A percentile compares a stretch with the other conserved stretches of the same genome.
phyloP scores from a whole-genome alignment of 345 rosid genomes.

The Linum usitatissimum region DNA sequence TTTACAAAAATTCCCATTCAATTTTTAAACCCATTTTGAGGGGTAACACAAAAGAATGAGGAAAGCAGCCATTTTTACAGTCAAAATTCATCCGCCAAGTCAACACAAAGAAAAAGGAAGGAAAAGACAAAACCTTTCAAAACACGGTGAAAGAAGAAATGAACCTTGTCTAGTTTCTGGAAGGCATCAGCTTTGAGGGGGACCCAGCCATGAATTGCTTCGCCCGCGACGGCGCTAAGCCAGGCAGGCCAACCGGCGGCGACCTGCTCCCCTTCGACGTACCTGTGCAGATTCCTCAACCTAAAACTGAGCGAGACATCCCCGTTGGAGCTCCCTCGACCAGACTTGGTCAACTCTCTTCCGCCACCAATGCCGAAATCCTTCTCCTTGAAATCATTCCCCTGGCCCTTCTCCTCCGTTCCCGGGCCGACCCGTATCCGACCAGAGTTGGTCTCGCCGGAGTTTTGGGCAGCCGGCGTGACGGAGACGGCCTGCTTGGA shows the following conservation, averaged over 20 bases:
- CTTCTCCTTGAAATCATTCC: not conserved
- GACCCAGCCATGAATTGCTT: slow-evolving; percentile 4
- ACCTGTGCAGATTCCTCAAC: not conserved
- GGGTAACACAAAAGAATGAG: too few relatives aligned
- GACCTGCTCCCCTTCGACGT: not conserved
- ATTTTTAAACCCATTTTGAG: not conserved
- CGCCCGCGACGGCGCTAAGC: slow-evolving; percentile 2
- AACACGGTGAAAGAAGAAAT: not conserved
- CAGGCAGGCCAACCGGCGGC: slow-evolving; percentile 6
- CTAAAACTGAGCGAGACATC: not conserved
- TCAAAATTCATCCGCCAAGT: too few relatives aligned
- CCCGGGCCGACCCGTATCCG: not conserved
- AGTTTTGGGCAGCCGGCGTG: not conserved
- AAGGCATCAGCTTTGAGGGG: not conserved
- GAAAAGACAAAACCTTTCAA: too few relatives aligned
- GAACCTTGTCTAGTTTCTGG: slow-evolving; percentile 2
- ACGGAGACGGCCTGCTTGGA: slow-evolving; percentile 1
- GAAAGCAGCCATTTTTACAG: too few relatives aligned
- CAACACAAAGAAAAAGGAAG: too few relatives aligned
- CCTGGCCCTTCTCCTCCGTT: not conserved
- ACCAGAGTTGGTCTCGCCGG: not conserved
- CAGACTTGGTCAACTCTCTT: not conserved
- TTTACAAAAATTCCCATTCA: not conserved
- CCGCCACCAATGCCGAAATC: not conserved
- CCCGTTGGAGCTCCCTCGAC: not conserved